Conservation (phyloP, 1,284 basidiomycete genomes). For the Meira nashicola region DNA sequence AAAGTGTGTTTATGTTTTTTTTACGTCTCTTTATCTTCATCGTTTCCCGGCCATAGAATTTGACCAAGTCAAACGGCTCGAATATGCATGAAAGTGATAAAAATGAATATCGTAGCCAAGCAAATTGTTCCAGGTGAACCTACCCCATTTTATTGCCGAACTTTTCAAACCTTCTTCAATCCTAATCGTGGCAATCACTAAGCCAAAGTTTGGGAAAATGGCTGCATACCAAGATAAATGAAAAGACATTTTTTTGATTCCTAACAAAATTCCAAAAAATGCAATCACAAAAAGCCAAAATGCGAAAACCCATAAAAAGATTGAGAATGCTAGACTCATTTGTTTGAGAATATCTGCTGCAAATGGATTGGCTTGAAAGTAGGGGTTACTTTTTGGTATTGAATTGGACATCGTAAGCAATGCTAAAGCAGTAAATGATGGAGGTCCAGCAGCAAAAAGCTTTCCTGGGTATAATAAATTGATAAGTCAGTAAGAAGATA, state of each 20-base stretch:
- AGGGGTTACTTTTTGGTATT: constrained; percentile 3
- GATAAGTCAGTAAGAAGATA: too few species aligned
- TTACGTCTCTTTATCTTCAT: too few species aligned
- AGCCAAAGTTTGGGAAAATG: constrained; percentile 26
- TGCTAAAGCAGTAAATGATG: constrained; percentile 24
- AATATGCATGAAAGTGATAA: constrained; percentile 10
- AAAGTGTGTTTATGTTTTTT: too few species aligned
- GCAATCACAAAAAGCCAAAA: constrained; percentile 25
- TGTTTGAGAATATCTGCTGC: constrained; percentile 3
- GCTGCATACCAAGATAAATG: constrained; percentile 29
- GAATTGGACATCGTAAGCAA: constrained; percentile 17
- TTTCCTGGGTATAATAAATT: constrained; percentile 14
- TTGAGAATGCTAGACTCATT: constrained; percentile 10
- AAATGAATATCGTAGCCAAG: constrained; percentile 16
- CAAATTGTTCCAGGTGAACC: constrained; percentile 9
- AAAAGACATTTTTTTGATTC: constrained; percentile 7
- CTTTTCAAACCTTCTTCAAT: constrained; percentile 15
- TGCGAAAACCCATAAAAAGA: constrained; percentile 18
- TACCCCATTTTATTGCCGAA: constrained; percentile 1
- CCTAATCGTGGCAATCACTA: constrained; percentile 17
- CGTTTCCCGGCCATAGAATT: constrained; percentile 22
- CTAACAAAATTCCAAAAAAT: constrained; percentile 11
- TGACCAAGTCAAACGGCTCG: constrained; percentile 12
- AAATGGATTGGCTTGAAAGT: constrained; percentile 16
- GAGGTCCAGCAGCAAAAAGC: constrained; percentile 28